These are phyloP conservation scores for Apium graveolens DNA, from an alignment of 129 eudicot genomes.

Conservation along the genomic window DNA sequence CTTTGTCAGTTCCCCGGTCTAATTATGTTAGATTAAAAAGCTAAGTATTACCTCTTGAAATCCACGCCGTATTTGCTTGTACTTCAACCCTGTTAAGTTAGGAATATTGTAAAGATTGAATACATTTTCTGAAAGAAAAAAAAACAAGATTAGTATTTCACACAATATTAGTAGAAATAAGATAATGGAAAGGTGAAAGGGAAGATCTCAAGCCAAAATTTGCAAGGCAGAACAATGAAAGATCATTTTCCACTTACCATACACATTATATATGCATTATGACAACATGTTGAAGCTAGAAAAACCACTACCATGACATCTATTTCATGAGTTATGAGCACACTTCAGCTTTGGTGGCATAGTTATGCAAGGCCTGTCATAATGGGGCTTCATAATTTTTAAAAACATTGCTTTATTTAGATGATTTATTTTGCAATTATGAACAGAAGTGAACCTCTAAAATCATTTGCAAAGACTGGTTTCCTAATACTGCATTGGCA, in stretches of 20 bases:
- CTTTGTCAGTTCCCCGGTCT: background rate
- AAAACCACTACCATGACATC: background rate
- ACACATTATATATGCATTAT: background rate
- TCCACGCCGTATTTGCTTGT: slow-evolving; percentile 65
- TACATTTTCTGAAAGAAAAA: slow-evolving; percentile 71
- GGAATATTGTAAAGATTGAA: slow-evolving; percentile 84
- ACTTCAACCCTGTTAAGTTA: slow-evolving; percentile 58
- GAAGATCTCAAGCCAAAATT: slow-evolving; percentile 1
- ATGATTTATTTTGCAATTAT: background rate
- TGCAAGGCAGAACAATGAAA: background rate
- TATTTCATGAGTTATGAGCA: background rate
- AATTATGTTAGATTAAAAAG: background rate
- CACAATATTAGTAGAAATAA: background rate
- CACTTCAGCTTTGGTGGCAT: background rate
- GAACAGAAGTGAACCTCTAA: background rate
- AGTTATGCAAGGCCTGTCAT: background rate
- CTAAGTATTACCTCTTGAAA: slow-evolving; percentile 64
- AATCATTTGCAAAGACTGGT: background rate
- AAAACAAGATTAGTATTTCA: slow-evolving; percentile 16
- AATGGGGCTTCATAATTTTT: background rate
- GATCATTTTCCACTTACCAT: background rate
- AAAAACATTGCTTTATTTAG: background rate
- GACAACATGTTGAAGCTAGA: background rate
- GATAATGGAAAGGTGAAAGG: slow-evolving; percentile 7
- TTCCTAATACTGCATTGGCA: background rate